Base-by-base conservation (phyloP, 2,329 filamentous ascomycete species). In the Colletotrichum lupini region DNA sequence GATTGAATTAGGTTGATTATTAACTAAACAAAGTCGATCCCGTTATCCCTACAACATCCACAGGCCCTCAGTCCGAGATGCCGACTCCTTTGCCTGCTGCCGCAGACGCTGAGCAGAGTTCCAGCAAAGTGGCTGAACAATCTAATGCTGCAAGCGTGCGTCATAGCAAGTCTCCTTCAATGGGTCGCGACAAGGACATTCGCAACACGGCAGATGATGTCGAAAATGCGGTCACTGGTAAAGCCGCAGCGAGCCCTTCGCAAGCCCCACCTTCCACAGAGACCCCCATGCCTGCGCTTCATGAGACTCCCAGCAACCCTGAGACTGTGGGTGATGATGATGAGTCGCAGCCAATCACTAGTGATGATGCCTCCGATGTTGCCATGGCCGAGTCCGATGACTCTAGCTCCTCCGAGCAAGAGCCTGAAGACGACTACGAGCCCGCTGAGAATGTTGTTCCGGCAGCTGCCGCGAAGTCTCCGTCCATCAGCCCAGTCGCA, bases 381-480 rank as follows among this genome's bases (percentile, higher is more conserved):
- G 67, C 60, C 30, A 76, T 76, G 75, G 65, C 64, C 22, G 75
- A 75, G 37, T 67, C 68, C 19, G 62, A 72, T 30, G 56, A 49
- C n/a, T 56, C 60, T 8, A 57, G 46, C 60, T 72, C 71, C 52
- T 61, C 76, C 1, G 76, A 77, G 55, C 67, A 63, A 19, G 77
- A 76, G n/a, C 60, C 72, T 53, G 57, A 68, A 2, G 89, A 91
- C 72, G 85, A 82, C 61, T 90, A 91, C 76, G 88, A 92, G 75
- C 89, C 89, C 60, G 87, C 88, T 22, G 86, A 86, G 67, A 83
- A 82, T 4, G 74, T 57, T 70, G 46, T 28, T 22, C 77, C 74
- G 28, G 87, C 87, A 2, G 89, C 90, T 72, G 85, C 82, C 61
- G 90, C 91, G 76, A 88, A 91, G 75, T 89, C 89, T 66, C 87